A percentile compares a stretch with the other conserved stretches of the same genome.
These are phyloP conservation scores for Tricladium varicosporioides DNA, from an alignment of 2,329 filamentous ascomycete genomes.

Conservation along the genomic window DNA sequence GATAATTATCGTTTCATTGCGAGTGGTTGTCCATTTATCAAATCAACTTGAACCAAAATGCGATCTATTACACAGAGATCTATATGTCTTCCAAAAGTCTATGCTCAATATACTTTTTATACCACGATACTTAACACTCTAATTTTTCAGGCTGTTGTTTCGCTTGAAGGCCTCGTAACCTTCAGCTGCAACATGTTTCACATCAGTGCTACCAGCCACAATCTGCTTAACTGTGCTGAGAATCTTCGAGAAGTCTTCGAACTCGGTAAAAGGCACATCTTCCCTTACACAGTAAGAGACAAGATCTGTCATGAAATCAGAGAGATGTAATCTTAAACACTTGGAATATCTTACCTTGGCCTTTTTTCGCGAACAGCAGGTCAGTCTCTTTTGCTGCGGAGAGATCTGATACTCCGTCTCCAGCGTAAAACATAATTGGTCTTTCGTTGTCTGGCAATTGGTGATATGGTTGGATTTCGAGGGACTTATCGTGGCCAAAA, in stretches of 20 bases:
- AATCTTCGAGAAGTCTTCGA: slow-evolving; percentile 81
- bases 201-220: slow-evolving; percentile 66
- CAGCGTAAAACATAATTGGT: slow-evolving; percentile 89
- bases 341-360: slow-evolving; percentile 59
- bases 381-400: slow-evolving; percentile 92
- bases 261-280: slow-evolving; percentile 82
- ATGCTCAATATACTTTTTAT: slow-evolving; percentile 1
- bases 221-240: slow-evolving; percentile 74
- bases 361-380: slow-evolving; percentile 88
- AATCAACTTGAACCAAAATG: not conserved
- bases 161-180: slow-evolving; percentile 30
- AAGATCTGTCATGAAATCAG: slow-evolving; percentile 57
- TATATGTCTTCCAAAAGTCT: slow-evolving; percentile 2
- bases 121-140: not conserved
- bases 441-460: slow-evolving; percentile 64
- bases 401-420: slow-evolving; percentile 89
- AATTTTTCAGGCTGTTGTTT: slow-evolving; percentile 13
- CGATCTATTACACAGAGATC: not conserved
- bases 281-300: slow-evolving; percentile 83
- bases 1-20: no score
- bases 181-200: slow-evolving; percentile 62
- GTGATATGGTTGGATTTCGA: slow-evolving; percentile 86
- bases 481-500: slow-evolving; percentile 96
- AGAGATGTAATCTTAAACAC: slow-evolving; percentile 13
- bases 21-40: no score